Evolutionary conservation across 441 rosid species (phyloP).

Genomic region (Manihot esculenta): DNA sequence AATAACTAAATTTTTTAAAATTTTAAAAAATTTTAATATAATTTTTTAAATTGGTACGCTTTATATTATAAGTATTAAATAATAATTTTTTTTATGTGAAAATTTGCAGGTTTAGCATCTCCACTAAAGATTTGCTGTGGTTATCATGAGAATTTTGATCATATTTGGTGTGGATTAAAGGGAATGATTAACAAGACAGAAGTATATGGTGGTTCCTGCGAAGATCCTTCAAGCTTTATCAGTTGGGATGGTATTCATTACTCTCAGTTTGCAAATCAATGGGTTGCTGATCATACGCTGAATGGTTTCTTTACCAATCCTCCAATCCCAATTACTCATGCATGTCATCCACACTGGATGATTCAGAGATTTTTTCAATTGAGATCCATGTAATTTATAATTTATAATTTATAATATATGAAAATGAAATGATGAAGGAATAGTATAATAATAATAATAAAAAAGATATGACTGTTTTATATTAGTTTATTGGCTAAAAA

Average conservation of each 20-base stretch:
- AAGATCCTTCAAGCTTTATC: conserved; percentile 54
- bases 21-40: too few species aligned
- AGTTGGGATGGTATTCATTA: conserved; percentile 96
- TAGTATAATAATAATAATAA: too few species aligned
- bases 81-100: too few species aligned
- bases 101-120: conserved; percentile 56
- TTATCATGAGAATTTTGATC: conserved; percentile 68
- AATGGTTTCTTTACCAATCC: conserved; percentile 69
- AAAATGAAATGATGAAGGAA: too few species aligned
- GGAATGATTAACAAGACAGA: conserved; percentile 52
- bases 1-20: too few species aligned
- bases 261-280: conserved; percentile 70
- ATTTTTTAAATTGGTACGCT: too few species aligned
- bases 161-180: conserved; percentile 79
- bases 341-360: conserved; percentile 54
- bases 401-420: too few species aligned
- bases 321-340: conserved; percentile 51
- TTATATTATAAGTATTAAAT: too few species aligned
- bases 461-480: too few species aligned
- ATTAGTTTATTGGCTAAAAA: too few species aligned
- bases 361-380: too few species aligned
- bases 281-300: conserved; percentile 66
- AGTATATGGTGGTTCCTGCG: conserved; percentile 57
- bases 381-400: too few species aligned
- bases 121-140: conserved; percentile 84